Conservation (phyloP, 1,139 yeast genomes). For the Yamadazyma blattariae region DNA sequence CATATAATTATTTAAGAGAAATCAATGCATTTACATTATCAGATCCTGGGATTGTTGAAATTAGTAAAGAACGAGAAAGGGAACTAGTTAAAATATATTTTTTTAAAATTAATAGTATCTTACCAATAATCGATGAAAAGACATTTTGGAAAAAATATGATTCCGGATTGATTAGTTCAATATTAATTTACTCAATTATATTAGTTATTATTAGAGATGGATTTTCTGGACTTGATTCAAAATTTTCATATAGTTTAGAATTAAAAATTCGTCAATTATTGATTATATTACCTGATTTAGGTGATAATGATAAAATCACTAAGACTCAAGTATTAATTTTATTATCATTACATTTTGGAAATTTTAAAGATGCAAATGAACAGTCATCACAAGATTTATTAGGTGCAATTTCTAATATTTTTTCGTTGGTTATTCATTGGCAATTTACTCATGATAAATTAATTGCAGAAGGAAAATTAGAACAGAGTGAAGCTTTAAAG, state of each 20-base stretch:
- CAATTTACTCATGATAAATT: constrained; percentile 13
- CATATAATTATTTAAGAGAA: constrained; percentile 17
- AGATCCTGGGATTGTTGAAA: constrained; percentile 18
- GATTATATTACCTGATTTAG: constrained; percentile 26
- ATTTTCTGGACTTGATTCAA: constrained; percentile 23
- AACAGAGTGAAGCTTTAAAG: constrained; percentile 21
- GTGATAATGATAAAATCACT: constrained; percentile 35
- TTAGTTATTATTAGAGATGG: constrained; percentile 27
- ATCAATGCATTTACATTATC: constrained; percentile 34
- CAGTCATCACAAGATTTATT: constrained; percentile 35
- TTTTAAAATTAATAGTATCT: constrained; percentile 29
- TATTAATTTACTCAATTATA: constrained; percentile 28
- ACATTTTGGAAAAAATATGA: constrained; percentile 29
- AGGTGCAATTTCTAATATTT: constrained; percentile 28
- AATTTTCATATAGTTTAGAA: constrained; percentile 22
- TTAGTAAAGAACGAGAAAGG: constrained; percentile 19
- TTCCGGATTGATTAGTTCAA: constrained; percentile 19
- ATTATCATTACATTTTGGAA: constrained; percentile 28
- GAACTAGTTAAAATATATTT: constrained; percentile 27
- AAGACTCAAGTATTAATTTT: constrained; percentile 27
- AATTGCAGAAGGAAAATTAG: constrained; percentile 11
- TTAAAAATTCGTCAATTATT: constrained; percentile 26
- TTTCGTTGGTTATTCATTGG: constrained; percentile 33
- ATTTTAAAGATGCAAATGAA: constrained; percentile 33
- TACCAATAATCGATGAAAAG: constrained; percentile 29